These are phyloP conservation scores for Ascochyta koolunga DNA, from an alignment of 2,329 filamentous ascomycete species.

Conservation along the genomic window DNA sequence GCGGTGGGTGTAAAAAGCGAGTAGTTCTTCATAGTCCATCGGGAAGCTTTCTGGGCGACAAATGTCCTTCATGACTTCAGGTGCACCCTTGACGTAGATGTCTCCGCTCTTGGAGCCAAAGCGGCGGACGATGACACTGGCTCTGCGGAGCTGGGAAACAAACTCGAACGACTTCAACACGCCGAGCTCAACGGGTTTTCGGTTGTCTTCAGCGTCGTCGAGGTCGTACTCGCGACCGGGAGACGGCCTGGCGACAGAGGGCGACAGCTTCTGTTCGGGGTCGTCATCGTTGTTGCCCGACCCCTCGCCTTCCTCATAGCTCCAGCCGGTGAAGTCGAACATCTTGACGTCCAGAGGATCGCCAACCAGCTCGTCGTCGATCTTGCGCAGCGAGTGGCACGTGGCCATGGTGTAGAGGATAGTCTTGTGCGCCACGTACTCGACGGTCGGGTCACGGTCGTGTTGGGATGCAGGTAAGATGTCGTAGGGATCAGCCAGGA, in stretches of 20 bases:
- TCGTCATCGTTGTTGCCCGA: conserved; percentile 71
- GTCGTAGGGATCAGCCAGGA: conserved; percentile 69
- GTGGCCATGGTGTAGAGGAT: conserved; percentile 95
- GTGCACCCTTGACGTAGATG: conserved; percentile 94
- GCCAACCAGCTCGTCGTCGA: conserved; percentile 88
- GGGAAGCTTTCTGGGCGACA: conserved; percentile 86
- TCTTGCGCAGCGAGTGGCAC: conserved; percentile 85
- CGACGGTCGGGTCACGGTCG: conserved; percentile 64
- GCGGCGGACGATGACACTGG: conserved; percentile 88
- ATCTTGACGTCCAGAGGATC: conserved; percentile 97
- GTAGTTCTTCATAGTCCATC: conserved; percentile 83
- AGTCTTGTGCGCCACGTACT: conserved; percentile 68
- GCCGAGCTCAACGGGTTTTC: conserved; percentile 79
- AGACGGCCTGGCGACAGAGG: conserved; percentile 88
- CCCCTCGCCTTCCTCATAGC: conserved; percentile 85
- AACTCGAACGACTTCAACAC: conserved; percentile 93
- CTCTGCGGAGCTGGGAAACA: conserved; percentile 86
- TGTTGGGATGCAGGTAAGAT: conserved; percentile 63
- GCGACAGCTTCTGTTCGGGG: conserved; percentile 78
- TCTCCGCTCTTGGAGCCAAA: conserved; percentile 85
- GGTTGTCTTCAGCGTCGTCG: conserved; percentile 55
- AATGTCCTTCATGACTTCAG: conserved; percentile 94
- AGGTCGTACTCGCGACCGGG: conserved; percentile 63
- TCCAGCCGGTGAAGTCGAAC: conserved; percentile 96
- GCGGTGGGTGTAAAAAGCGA: conserved; percentile 91